A percentile compares a stretch with the other conserved stretches of the same genome.
Conservation (phyloP, 2,329 filamentous ascomycete species). For the Paecilomyces sp. region DNA sequence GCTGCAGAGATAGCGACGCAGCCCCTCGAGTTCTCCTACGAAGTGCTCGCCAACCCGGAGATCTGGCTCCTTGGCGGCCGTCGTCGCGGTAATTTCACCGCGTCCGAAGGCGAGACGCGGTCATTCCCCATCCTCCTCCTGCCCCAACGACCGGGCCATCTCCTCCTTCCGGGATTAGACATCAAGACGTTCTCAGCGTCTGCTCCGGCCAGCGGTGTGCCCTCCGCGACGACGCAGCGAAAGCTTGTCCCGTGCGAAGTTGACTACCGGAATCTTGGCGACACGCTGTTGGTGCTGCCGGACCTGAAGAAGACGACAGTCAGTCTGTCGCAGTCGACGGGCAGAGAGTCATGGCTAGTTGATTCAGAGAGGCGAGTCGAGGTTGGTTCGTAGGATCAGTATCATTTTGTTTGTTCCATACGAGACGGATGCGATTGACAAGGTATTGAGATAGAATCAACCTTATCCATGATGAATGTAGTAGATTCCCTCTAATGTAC, state of each 20-base stretch:
- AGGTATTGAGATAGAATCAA: neutral
- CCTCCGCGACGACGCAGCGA: constrained; percentile 14
- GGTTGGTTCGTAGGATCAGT: neutral
- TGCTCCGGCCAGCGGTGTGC: constrained; percentile 8
- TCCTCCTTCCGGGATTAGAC: constrained; percentile 73
- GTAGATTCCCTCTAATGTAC: neutral
- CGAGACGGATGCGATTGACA: too few species aligned
- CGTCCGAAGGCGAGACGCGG: constrained; percentile 37
- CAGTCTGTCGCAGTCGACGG: constrained; percentile 61
- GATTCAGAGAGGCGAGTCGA: constrained; percentile 47
- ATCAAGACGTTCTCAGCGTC: constrained; percentile 51
- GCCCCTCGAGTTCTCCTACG: constrained; percentile 70
- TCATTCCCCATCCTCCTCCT: constrained; percentile 67
- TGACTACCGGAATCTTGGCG: constrained; percentile 70
- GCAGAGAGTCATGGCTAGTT: constrained; percentile 59
- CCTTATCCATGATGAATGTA: neutral
- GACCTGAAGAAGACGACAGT: constrained; percentile 67
- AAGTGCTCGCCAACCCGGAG: constrained; percentile 66
- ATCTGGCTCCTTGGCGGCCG: constrained; percentile 81
- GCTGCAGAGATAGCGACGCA: constrained; percentile 18
- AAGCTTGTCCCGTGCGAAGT: constrained; percentile 59
- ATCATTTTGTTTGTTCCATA: neutral
- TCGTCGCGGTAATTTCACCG: constrained; percentile 66
- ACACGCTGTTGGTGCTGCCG: constrained; percentile 67
- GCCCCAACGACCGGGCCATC: constrained; percentile 67